These are phyloP conservation scores for Ogataea pilisensis DNA, from an alignment of 805 yeast species.

Conservation along the genomic window DNA sequence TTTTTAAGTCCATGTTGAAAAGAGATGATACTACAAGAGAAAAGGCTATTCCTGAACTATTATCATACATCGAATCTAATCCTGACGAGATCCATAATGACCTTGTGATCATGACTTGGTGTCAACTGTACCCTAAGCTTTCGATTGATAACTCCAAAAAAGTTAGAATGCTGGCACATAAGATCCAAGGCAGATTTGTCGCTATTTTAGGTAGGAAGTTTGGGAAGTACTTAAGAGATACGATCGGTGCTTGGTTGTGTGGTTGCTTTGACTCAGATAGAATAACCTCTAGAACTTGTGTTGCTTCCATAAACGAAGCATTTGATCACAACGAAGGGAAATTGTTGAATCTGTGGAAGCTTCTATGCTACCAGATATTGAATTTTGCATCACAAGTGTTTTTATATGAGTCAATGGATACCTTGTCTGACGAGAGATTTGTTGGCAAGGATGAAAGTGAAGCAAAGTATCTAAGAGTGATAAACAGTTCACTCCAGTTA, in stretches of 20 bases:
- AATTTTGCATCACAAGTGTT: slow-evolving; percentile 51
- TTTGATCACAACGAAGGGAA: slow-evolving; percentile 56
- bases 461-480: slow-evolving; percentile 57
- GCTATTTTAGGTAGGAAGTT: slow-evolving; percentile 48
- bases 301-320: slow-evolving; percentile 42
- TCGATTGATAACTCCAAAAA: slow-evolving; percentile 65
- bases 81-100: slow-evolving; percentile 42
- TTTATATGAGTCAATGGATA: slow-evolving; percentile 51
- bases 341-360: slow-evolving; percentile 53
- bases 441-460: slow-evolving; percentile 61
- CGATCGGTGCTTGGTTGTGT: slow-evolving; percentile 68
- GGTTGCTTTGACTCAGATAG: slow-evolving; percentile 72
- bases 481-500: slow-evolving; percentile 47
- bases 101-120: slow-evolving; percentile 57
- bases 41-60: slow-evolving; percentile 61
- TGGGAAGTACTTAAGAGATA: slow-evolving; percentile 63
- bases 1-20: slow-evolving; percentile 74
- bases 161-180: slow-evolving; percentile 62
- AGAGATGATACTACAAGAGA: slow-evolving; percentile 84
- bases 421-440: slow-evolving; percentile 73
- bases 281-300: slow-evolving; percentile 49
- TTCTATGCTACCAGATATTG: slow-evolving; percentile 54
- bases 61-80: slow-evolving; percentile 29
- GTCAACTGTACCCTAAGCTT: slow-evolving; percentile 78
- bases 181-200: slow-evolving; percentile 56